Evolutionary conservation across 768 basidiomycete genomes (phyloP).

Genomic region (Leccinum imitatum): DNA sequence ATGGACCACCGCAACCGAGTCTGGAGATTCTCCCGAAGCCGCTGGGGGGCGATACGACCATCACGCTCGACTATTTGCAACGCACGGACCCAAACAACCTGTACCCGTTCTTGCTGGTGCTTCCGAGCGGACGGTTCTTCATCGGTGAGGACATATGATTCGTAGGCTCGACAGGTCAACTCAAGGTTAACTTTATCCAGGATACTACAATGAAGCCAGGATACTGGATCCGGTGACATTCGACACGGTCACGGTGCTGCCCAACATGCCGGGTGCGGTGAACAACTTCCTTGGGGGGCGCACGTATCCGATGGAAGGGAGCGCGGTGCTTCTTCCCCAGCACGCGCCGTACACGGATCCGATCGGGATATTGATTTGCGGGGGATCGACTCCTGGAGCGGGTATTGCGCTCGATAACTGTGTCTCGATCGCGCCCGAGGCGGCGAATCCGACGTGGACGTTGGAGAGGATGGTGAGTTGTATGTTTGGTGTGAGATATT

Average conservation of each 20-base stretch:
- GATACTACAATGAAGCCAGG: slow-evolving; percentile 80
- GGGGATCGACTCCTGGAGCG: slow-evolving; percentile 62
- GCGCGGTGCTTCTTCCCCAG: slow-evolving; percentile 68
- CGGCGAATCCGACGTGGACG: slow-evolving; percentile 57
- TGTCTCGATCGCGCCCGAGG: slow-evolving; percentile 67
- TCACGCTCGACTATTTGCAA: slow-evolving; percentile 63
- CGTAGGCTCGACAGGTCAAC: not conserved
- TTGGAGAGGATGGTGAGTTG: slow-evolving; percentile 74
- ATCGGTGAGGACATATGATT: no score
- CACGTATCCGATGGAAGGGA: slow-evolving; percentile 75
- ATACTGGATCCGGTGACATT: slow-evolving; percentile 69
- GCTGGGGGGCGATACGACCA: slow-evolving; percentile 56
- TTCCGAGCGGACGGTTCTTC: slow-evolving; percentile 72
- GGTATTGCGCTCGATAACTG: slow-evolving; percentile 63
- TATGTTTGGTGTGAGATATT: slow-evolving; percentile 39
- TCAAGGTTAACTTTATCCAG: slow-evolving; percentile 32
- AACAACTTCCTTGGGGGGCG: slow-evolving; percentile 71
- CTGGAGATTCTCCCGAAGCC: slow-evolving; percentile 72
- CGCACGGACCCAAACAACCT: slow-evolving; percentile 80
- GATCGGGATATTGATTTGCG: slow-evolving; percentile 68
- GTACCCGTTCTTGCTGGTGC: slow-evolving; percentile 73
- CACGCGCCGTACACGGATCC: slow-evolving; percentile 63
- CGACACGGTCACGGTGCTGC: slow-evolving; percentile 54
- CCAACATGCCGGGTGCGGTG: slow-evolving; percentile 75
- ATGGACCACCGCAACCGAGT: slow-evolving; percentile 62